Conservation (phyloP, 805 yeast genomes). For the Candida dendrica region DNA sequence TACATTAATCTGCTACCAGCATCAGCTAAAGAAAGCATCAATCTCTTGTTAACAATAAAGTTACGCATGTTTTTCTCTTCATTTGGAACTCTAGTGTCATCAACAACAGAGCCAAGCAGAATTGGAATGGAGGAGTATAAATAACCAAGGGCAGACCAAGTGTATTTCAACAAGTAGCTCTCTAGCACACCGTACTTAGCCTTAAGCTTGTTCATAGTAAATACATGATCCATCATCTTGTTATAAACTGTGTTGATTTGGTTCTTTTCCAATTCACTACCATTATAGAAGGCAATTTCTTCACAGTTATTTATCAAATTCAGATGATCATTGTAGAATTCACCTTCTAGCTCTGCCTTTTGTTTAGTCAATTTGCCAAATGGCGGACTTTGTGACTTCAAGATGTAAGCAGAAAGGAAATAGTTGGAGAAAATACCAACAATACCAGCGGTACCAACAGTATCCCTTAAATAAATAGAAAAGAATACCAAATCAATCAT, state of each 20-base stretch:
- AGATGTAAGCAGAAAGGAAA: conserved; percentile 65
- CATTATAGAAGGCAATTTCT: conserved; percentile 91
- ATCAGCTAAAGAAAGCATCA: conserved; percentile 86
- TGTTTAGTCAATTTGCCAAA: conserved; percentile 71
- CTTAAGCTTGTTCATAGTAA: conserved; percentile 47
- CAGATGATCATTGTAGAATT: conserved; percentile 78
- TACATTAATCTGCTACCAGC: conserved; percentile 94
- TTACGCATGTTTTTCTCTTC: conserved; percentile 69
- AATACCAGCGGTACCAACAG: conserved; percentile 82
- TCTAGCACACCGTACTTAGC: conserved; percentile 69
- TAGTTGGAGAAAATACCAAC: conserved; percentile 77
- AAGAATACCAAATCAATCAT: conserved; percentile 79
- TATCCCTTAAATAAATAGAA: conserved; percentile 75
- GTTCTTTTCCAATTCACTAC: conserved; percentile 67
- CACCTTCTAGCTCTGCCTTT: conserved; percentile 79
- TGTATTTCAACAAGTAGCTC: conserved; percentile 80
- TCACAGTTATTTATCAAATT: conserved; percentile 84
- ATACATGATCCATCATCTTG: conserved; percentile 47
- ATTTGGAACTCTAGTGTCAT: conserved; percentile 16
- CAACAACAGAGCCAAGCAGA: conserved; percentile 44
- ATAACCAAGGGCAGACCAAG: conserved; percentile 96
- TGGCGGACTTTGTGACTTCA: conserved; percentile 73
- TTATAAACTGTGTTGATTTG: conserved; percentile 56
- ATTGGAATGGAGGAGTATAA: conserved; percentile 87
- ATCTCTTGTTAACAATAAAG: conserved; percentile 83